Evolutionary conservation across 2,329 filamentous ascomycete genomes (phyloP).

Genomic region (Calonectria henricotiae): DNA sequence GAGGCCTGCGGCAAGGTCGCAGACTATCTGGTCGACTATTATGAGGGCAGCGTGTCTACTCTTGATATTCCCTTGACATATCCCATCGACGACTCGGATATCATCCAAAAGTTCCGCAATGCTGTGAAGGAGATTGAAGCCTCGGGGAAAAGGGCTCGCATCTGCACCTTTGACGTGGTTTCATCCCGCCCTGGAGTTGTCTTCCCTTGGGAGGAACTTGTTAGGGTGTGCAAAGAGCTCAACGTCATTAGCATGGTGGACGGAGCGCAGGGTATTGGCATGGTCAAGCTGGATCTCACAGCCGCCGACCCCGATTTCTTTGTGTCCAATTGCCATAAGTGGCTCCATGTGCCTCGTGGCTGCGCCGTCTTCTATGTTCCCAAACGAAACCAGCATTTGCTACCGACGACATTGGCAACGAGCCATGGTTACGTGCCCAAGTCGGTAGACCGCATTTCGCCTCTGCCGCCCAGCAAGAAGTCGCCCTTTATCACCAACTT

Average conservation of each 20-base stretch:
- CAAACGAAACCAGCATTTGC: conserved; percentile 80
- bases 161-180: conserved; percentile 84
- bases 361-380: conserved; percentile 89
- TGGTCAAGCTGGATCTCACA: conserved; percentile 80
- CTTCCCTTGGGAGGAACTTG: conserved; percentile 83
- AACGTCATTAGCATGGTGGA: conserved; percentile 84
- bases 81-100: conserved; percentile 79
- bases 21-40: conserved; percentile 80
- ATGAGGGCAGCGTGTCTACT: conserved; percentile 61
- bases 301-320: conserved; percentile 87
- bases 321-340: conserved; percentile 91
- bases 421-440: conserved; percentile 81
- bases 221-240: conserved; percentile 75
- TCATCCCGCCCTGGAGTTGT: conserved; percentile 84
- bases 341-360: conserved; percentile 86
- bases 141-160: conserved; percentile 74
- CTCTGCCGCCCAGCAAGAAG: conserved; percentile 66
- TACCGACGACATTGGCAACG: conserved; percentile 84
- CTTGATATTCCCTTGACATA: conserved; percentile 76
- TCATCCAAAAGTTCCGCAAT: conserved; percentile 74
- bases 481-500: conserved; percentile 80
- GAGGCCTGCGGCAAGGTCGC: conserved; percentile 83
- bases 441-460: conserved; percentile 54
- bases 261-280: conserved; percentile 88
- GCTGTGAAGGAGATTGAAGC: conserved; percentile 69